These are phyloP conservation scores for Euphorbia celastroides DNA, from an alignment of 441 rosid genomes.

Conservation along the genomic window DNA sequence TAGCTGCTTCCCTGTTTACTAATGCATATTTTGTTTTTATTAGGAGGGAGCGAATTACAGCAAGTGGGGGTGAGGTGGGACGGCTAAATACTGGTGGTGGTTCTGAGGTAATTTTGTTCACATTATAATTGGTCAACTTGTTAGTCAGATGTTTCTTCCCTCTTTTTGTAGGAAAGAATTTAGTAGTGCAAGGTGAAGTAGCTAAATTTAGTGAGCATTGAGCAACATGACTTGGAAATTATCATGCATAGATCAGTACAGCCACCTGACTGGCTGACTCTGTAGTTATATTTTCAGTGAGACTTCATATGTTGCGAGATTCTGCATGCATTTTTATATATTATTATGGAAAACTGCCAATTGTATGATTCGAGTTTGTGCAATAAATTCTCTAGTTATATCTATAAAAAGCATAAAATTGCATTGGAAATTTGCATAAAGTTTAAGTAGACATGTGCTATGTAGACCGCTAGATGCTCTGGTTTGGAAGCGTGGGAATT, in stretches of 20 bases:
- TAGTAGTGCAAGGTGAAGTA: background rate
- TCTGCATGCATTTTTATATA: background rate
- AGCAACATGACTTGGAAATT: background rate
- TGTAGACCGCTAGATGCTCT: too few species aligned
- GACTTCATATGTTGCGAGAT: background rate
- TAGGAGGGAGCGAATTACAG: conserved; percentile 89
- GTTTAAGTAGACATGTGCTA: too few species aligned
- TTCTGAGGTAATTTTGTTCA: conserved; percentile 59
- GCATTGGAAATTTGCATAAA: conserved; percentile 8
- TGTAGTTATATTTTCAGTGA: background rate
- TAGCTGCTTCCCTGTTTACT: conserved; percentile 15
- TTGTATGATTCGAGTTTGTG: background rate
- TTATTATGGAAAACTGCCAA: background rate
- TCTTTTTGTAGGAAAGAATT: background rate
- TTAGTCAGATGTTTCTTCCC: background rate
- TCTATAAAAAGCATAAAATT: background rate
- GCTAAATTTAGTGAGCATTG: background rate
- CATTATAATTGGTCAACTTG: conserved; percentile 6
- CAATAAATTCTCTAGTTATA: background rate
- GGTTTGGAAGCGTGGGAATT: too few species aligned
- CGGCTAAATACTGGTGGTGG: conserved; percentile 97
- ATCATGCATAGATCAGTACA: background rate
- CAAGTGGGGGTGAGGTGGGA: conserved; percentile 99
- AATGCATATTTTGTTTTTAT: conserved; percentile 18
- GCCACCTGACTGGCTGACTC: background rate